These are phyloP conservation scores for Sporothrix euskadiensis DNA, from an alignment of 2,329 filamentous ascomycete species.

Conservation along the genomic window DNA sequence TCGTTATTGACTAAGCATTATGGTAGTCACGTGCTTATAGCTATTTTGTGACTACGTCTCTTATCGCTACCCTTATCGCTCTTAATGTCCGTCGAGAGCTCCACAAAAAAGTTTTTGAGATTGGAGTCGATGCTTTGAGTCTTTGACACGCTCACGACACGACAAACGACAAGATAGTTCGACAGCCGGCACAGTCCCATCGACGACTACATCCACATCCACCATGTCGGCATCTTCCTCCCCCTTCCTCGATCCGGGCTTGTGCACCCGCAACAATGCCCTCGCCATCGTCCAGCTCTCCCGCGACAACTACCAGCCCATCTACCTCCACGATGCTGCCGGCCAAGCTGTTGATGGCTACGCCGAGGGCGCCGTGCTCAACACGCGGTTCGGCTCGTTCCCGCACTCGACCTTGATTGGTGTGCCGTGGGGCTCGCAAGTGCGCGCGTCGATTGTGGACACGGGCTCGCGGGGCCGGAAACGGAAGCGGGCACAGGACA, in stretches of 20 bases:
- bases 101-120: slow-evolving; percentile 24
- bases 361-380: slow-evolving; percentile 74
- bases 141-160: background rate
- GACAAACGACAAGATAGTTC: background rate
- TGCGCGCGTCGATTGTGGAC: slow-evolving; percentile 85
- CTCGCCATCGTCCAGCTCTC: slow-evolving; percentile 87
- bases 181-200: slow-evolving; percentile 16
- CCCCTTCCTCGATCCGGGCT: slow-evolving; percentile 75
- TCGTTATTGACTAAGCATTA: background rate
- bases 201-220: background rate
- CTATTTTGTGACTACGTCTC: too few relatives aligned
- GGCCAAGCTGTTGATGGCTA: slow-evolving; percentile 67
- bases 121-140: background rate
- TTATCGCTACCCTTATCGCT: slow-evolving; percentile 2
- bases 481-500: slow-evolving; percentile 46
- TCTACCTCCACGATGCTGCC: slow-evolving; percentile 64
- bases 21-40: background rate
- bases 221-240: slow-evolving; percentile 48
- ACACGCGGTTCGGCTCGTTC: slow-evolving; percentile 92
- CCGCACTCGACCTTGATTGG: slow-evolving; percentile 76
- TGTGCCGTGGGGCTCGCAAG: slow-evolving; percentile 87
- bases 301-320: slow-evolving; percentile 78
- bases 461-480: slow-evolving; percentile 84
- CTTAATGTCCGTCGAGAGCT: background rate
- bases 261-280: slow-evolving; percentile 60